phyloP scores from a whole-genome alignment of 768 basidiomycete species.

The Hygrophorus russula region DNA sequence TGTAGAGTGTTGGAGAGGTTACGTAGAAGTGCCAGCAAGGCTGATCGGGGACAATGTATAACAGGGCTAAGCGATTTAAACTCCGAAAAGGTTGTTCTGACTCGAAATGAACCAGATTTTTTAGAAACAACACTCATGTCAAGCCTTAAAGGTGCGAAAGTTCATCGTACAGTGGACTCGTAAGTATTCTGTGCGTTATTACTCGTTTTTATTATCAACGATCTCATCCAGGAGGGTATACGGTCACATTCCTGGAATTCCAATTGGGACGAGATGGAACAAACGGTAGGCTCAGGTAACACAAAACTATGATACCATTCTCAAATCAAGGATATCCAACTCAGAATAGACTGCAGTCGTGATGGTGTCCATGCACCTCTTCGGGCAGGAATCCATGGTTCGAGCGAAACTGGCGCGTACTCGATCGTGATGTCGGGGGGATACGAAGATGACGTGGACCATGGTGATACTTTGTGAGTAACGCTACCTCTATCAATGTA shows the following conservation, averaged over 20 bases:
- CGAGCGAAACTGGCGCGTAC: neutral
- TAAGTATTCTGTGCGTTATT: no score
- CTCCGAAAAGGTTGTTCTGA: no score
- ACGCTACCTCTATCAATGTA: no score
- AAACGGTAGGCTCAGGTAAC: neutral
- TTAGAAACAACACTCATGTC: no score
- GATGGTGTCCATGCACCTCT: neutral
- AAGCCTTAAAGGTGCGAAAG: no score
- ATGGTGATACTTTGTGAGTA: neutral
- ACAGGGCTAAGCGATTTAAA: neutral
- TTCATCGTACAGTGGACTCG: no score
- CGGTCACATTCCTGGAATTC: neutral
- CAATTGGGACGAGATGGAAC: neutral
- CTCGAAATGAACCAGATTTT: no score
- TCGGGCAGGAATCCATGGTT: neutral
- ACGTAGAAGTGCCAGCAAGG: slow-evolving; percentile 66
- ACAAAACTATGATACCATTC: neutral
- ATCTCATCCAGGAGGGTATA: neutral
- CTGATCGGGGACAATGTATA: slow-evolving; percentile 46
- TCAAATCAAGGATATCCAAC: neutral
- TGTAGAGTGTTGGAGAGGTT: slow-evolving; percentile 74
- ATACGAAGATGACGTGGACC: slow-evolving; percentile 1
- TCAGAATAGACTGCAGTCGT: neutral
- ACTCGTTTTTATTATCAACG: neutral
- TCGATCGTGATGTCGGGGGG: slow-evolving; percentile 1